phyloP scores from a whole-genome alignment of 2,329 filamentous ascomycete genomes.

The Colletotrichum chlorophyti region DNA sequence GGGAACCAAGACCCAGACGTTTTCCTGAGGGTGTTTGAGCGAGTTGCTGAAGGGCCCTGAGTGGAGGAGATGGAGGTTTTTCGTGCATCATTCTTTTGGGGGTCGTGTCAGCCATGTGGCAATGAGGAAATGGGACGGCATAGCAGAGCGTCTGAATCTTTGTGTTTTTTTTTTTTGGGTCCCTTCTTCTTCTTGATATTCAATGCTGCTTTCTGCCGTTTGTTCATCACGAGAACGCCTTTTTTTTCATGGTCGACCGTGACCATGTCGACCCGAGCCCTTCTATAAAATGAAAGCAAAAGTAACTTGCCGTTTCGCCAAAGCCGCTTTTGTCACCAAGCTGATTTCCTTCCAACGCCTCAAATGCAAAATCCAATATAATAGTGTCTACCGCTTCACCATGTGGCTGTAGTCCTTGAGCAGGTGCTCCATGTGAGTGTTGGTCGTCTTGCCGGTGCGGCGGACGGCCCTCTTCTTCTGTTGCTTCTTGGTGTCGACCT shows the following conservation, averaged over 20 bases:
- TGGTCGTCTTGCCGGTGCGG: conserved; percentile 81
- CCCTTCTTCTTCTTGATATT: too few relatives aligned
- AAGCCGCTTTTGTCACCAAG: neutral
- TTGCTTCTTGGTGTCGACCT: conserved; percentile 69
- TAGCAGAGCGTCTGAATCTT: neutral
- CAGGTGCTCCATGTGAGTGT: conserved; percentile 84
- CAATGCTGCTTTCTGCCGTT: too few relatives aligned
- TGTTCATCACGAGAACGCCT: neutral
- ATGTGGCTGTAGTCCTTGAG: conserved; percentile 73
- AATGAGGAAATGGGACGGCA: neutral
- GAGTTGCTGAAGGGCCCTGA: conserved; percentile 44
- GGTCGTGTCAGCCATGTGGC: neutral
- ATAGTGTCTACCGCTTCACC: conserved; percentile 43
- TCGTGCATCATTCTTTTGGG: neutral
- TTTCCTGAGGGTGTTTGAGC: conserved; percentile 72
- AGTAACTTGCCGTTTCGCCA: neutral
- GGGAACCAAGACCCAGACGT: conserved; percentile 73
- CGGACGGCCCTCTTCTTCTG: conserved; percentile 73
- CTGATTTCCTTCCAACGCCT: conserved; percentile 9
- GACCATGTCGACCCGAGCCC: neutral
- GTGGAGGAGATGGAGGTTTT: neutral
- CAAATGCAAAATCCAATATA: conserved; percentile 9
- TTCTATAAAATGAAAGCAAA: conserved; percentile 21
- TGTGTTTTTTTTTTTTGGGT: neutral
- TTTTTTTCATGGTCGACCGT: neutral